Percentiles rank a stretch among this genome's conserved stretches.
These are phyloP conservation scores for Trebouxia sp. DNA, from an alignment of 139 green algal genomes.

Conservation along the genomic window DNA sequence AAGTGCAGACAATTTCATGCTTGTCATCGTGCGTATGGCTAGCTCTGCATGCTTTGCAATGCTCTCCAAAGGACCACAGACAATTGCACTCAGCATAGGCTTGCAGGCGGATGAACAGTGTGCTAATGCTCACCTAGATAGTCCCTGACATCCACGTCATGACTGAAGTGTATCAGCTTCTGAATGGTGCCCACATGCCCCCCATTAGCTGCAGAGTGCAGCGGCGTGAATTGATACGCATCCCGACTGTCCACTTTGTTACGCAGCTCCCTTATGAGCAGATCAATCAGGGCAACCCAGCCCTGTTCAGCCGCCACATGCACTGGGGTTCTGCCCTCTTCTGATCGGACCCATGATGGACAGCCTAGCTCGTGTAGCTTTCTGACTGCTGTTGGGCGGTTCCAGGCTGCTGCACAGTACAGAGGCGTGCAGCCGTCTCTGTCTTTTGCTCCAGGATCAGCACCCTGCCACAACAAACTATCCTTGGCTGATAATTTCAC, in stretches of 20 bases:
- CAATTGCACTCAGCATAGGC: too few species aligned
- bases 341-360: constrained; percentile 36
- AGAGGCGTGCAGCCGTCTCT: constrained; percentile 66
- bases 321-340: constrained; percentile 56
- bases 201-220: constrained; percentile 59
- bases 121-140: constrained; percentile 43
- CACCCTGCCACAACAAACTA: constrained; percentile 31
- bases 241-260: constrained; percentile 53
- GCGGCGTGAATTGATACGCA: constrained; percentile 60
- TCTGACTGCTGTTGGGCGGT: constrained; percentile 48
- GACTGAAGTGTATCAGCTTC: constrained; percentile 46
- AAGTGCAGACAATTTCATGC: too few species aligned
- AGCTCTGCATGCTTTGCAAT: too few species aligned
- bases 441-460: constrained; percentile 40
- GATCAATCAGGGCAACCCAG: constrained; percentile 35
- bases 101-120: neutral
- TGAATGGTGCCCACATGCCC: constrained; percentile 55
- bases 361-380: constrained; percentile 48
- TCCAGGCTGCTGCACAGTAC: constrained; percentile 66
- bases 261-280: constrained; percentile 50
- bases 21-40: too few species aligned
- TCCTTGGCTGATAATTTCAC: too few species aligned
- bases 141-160: constrained; percentile 52
- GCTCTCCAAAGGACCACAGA: too few species aligned
- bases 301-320: constrained; percentile 67